A percentile compares a stretch with the other conserved stretches of the same genome.
phyloP scores from a whole-genome alignment of 2,329 filamentous ascomycete genomes.

The Phaeoacremonium minimum region DNA sequence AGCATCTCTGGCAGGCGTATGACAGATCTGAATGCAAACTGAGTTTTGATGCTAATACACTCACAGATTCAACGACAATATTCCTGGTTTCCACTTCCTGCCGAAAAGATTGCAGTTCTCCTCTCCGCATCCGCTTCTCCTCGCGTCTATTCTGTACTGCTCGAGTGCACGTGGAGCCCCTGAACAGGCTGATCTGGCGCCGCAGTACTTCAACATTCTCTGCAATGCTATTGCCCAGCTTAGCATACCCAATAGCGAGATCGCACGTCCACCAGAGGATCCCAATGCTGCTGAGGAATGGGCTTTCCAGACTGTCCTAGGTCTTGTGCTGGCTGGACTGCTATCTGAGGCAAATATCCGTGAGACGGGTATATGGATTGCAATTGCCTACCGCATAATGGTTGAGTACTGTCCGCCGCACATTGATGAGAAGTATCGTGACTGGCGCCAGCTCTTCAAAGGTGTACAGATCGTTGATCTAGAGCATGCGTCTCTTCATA shows the following conservation, averaged over 20 bases:
- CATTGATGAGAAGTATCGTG: constrained; percentile 27
- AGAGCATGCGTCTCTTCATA: constrained; percentile 36
- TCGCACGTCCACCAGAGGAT: constrained; percentile 16
- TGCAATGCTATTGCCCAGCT: constrained; percentile 34
- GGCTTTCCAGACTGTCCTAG: constrained; percentile 36
- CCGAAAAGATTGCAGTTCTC: constrained; percentile 36
- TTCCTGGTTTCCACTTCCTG: constrained; percentile 39
- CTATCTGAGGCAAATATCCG: constrained; percentile 34
- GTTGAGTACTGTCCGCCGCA: constrained; percentile 34
- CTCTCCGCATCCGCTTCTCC: constrained; percentile 32
- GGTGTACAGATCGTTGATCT: constrained; percentile 35
- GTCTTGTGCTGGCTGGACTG: constrained; percentile 33
- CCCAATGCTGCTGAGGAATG: constrained; percentile 25
- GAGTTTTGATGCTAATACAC: too few species aligned
- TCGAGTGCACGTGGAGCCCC: constrained; percentile 21
- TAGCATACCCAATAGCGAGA: constrained; percentile 26
- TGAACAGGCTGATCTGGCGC: constrained; percentile 26
- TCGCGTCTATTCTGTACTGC: constrained; percentile 39
- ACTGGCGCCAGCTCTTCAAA: constrained; percentile 34
- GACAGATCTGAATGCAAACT: neutral
- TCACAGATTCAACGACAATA: constrained; percentile 39
- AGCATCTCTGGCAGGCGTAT: constrained; percentile 28
- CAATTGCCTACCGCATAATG: constrained; percentile 33
- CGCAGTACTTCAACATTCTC: constrained; percentile 31
- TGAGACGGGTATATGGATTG: constrained; percentile 38